Evolutionary conservation across 75 land plant genomes (phyloP).

Genomic region (Pseudotsuga menziesii): DNA sequence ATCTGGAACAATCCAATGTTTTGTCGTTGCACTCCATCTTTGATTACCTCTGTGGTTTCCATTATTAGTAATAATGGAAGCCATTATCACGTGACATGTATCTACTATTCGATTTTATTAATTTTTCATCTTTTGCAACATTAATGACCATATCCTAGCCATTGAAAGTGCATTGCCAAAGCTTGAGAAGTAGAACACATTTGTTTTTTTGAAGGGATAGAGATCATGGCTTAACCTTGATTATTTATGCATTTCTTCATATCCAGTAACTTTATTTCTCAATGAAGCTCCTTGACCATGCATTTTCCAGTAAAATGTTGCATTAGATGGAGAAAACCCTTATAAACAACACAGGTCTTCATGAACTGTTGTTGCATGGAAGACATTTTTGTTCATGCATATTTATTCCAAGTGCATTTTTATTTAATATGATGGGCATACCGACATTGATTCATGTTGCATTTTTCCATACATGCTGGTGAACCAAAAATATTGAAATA

Average conservation of each 20-base stretch:
- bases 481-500: conserved; percentile 68
- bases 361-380: neutral
- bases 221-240: neutral
- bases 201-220: neutral
- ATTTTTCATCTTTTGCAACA: neutral
- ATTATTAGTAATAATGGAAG: no score
- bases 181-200: neutral
- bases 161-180: neutral
- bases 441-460: neutral
- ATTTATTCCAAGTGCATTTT: neutral
- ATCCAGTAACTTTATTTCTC: neutral
- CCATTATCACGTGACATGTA: neutral
- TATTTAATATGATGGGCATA: neutral
- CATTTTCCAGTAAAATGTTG: neutral
- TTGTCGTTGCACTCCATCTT: no score
- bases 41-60: no score
- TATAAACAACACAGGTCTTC: neutral
- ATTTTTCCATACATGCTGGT: conserved; percentile 39
- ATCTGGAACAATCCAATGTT: no score
- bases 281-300: neutral
- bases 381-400: neutral
- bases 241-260: neutral
- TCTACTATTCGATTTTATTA: neutral
- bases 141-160: neutral
- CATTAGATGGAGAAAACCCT: neutral